A percentile compares a stretch with the other conserved stretches of the same genome.
These are phyloP conservation scores for Ilyonectria robusta DNA, from an alignment of 2,329 filamentous ascomycete species.

Conservation along the genomic window DNA sequence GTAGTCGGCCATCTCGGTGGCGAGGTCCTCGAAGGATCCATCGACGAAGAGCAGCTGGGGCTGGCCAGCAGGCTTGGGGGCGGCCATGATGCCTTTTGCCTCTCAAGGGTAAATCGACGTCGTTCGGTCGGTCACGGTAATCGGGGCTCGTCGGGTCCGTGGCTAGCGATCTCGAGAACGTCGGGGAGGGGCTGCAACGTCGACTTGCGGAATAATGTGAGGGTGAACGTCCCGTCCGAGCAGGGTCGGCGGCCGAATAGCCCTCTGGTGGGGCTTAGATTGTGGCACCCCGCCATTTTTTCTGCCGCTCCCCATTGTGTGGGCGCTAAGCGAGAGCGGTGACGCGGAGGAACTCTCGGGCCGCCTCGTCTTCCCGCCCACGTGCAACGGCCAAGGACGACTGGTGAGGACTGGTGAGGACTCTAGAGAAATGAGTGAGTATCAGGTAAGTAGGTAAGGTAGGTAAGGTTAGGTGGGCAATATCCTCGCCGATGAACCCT, in stretches of 20 bases:
- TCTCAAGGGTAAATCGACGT: constrained; percentile 37
- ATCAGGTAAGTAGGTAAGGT: background rate
- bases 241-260: constrained; percentile 54
- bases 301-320: constrained; percentile 55
- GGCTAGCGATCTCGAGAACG: constrained; percentile 37
- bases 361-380: constrained; percentile 19
- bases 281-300: constrained; percentile 56
- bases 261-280: constrained; percentile 56
- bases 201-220: constrained; percentile 50
- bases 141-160: constrained; percentile 37
- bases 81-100: constrained; percentile 43
- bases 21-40: constrained; percentile 92
- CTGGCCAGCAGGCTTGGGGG: constrained; percentile 60
- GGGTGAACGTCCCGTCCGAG: constrained; percentile 45
- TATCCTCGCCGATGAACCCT: constrained; percentile 9
- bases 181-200: constrained; percentile 43
- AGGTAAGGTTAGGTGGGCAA: constrained; percentile 6
- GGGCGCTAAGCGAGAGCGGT: constrained; percentile 60
- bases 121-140: constrained; percentile 33
- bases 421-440: background rate
- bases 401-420: background rate
- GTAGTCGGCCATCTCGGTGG: constrained; percentile 95
- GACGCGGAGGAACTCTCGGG: constrained; percentile 42
- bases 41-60: constrained; percentile 83
- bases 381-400: background rate